Evolutionary conservation across 345 rosid genomes (phyloP), one percentile per base, ranked within the genome.

Genomic region (Anastatica hierochuntica): DNA sequence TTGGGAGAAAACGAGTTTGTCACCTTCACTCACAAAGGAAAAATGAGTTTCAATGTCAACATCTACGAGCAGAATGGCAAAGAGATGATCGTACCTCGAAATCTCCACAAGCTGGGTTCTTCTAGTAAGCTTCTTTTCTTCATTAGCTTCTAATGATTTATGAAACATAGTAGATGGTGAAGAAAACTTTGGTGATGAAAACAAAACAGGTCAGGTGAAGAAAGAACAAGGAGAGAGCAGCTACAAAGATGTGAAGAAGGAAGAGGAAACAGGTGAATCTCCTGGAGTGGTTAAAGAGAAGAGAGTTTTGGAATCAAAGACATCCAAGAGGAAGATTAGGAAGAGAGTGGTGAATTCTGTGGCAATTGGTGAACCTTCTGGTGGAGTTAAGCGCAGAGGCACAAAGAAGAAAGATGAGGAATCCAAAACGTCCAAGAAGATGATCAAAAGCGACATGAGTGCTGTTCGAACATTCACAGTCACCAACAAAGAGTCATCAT

Each of bases 1-100:
- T 51, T 66, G 43, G 71, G 71, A 37, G 17, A 33, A 10, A 13
- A 58, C 37, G 70, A 66, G 48, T 50, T 66, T 12, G 0, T 58
- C 0, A 43, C 64, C 11, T 66, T 66, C 33, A 66, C 35, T 43
- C 64, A 51, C 42, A 20, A 5, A 11, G 54, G 64, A 1, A 46
- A 30, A 10, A 66, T 66, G 70, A 2, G 10, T 10, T 51, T 58
- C 21, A 2, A 10, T 46, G 55, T 51, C 51, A 36, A 37, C 29
- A 58, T 66, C 65, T 66, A 31, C 35, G 18, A 12, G 27, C 33
- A 29, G 14, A 12, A 29, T 10, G 47, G 60, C 13, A 23, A 6
- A 16, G 64, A 66, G 64, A 20, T 58, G 3, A 24, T 20, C 15
- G 0, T 0, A 3, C 71, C 60, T 29, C 35, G 30, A 15, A 38